Evolutionary conservation across 805 yeast species (phyloP), one percentile per base, ranked within the genome.

Genomic region (Candida caryicola): DNA sequence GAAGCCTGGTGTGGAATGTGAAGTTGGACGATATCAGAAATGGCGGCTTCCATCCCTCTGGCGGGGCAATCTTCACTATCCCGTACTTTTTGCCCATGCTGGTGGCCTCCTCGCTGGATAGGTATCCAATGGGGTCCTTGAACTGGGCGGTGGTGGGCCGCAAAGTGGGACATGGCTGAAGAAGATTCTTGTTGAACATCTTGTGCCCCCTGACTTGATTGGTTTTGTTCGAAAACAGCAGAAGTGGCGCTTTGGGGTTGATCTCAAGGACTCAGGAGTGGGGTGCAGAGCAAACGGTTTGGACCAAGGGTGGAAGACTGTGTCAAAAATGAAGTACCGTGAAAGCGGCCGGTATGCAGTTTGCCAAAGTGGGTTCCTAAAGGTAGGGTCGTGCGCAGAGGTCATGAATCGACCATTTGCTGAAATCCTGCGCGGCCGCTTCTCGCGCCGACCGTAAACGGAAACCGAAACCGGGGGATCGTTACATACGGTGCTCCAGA

Each of bases 1-100:
- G 93, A n/a, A 81, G 54, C 38, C 95, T 59, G 6, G 88, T 82
- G 44, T 77, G 81, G 52, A 85, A 85, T 34, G 60, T 69, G 58
- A 85, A 84, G 5, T 62, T 50, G 32, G 67, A 64, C 34, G 82
- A 69, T 15, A 84, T 62, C 38, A 79, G 69, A 45, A 82, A 72
- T 0, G 77, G 77, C 0, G 82, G 81, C 33, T 53, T 54, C 81
- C 81, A 77, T n/a, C 51, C 59, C 13, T 45, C 38, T 0, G 82
- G 82, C 4, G 82, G 82, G 6, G 66, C 62, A 2, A 77, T 49
- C 49, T 77, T 77, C 21, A 77, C 55, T n/a, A 77, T 61, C 2
- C 82, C 82, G 48, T 57, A 75, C 34, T 64, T 48, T 6, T 59
- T 57, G 4, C 82, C 82, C 26, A 75, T 45, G 25, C 52, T 44